Evolutionary conservation across 371 early-diverging fungal species (phyloP), one percentile per base, ranked within the genome.

Genomic region (Rhizopus delemar): DNA sequence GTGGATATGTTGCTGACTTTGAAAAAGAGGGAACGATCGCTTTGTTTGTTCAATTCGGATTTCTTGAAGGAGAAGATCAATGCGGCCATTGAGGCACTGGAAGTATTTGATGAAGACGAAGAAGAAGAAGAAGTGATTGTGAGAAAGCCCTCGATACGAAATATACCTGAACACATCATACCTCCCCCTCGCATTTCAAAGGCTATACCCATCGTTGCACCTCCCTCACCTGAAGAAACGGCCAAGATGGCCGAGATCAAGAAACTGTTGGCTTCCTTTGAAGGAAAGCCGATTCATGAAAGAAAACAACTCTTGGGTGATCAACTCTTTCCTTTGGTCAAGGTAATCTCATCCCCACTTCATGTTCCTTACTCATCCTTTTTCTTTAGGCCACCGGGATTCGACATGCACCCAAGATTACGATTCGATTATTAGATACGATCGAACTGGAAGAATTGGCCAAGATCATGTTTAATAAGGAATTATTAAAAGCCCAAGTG

Each of bases 371-470:
- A 9, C 22, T 34, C 8, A 41, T 57, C 35, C n/a, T 46, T 34
- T 32, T 8, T 59, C 31, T 39, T 29, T 45, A 75, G 72, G 74
- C 68, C 31, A 71, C 73, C 39, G 75, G 75, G 3, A 58, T 66
- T 22, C 72, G 49, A 34, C 70, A 65, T 32, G 73, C 81, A 22
- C 75, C 76, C 5, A 77, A 75, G 41, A 59, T 79, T 15, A 80
- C 80, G 5, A 77, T 83, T 35, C 71, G 71, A 16, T 69, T 83
- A 45, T 53, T 83, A 52, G 83, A 83, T 59, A 74, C 75, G 5
- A 61, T 81, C 15, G 70, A 75, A 35, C 53, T 83, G 34, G 59
- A 68, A 16, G 73, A 69, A 22, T 62, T 83, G 48, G 83, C 81
- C 22, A 69, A 69, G 43, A 53, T 65, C 7, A 83, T 83, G 81